These are phyloP conservation scores for Trametes elegans DNA, from an alignment of 768 basidiomycete genomes.

Conservation along the genomic window DNA sequence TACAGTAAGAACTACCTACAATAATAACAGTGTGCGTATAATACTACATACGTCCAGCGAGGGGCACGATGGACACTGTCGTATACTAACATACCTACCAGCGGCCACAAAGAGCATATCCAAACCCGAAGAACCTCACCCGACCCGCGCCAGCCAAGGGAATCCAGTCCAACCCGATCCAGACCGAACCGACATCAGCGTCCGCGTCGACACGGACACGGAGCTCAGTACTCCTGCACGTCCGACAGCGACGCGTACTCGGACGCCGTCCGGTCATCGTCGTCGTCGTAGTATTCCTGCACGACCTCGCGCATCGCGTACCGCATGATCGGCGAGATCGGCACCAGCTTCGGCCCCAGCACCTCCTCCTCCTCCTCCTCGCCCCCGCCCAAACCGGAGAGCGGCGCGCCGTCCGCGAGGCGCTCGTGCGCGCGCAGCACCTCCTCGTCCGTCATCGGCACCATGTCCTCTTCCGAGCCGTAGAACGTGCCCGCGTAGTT, in stretches of 20 bases:
- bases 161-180: neutral
- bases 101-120: neutral
- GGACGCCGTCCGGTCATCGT: conserved; percentile 69
- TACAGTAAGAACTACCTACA: too few species aligned
- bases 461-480: conserved; percentile 44
- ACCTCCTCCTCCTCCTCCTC: conserved; percentile 48
- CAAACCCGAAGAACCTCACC: neutral
- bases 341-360: conserved; percentile 73
- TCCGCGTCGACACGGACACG: neutral
- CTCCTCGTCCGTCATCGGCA: conserved; percentile 43
- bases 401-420: conserved; percentile 41
- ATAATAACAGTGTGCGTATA: neutral
- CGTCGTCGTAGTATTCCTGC: conserved; percentile 77
- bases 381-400: conserved; percentile 29
- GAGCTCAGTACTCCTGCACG: conserved; percentile 63
- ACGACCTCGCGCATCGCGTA: conserved; percentile 85
- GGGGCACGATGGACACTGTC: too few species aligned
- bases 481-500: conserved; percentile 34
- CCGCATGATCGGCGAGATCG: conserved; percentile 78
- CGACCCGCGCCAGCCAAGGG: neutral
- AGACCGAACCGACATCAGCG: neutral
- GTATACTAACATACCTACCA: neutral
- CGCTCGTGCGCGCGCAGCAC: conserved; percentile 45
- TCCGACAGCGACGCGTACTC: conserved; percentile 81
- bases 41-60: neutral